Conservation (phyloP, 345 rosid genomes). For the Arabis hirsuta region DNA sequence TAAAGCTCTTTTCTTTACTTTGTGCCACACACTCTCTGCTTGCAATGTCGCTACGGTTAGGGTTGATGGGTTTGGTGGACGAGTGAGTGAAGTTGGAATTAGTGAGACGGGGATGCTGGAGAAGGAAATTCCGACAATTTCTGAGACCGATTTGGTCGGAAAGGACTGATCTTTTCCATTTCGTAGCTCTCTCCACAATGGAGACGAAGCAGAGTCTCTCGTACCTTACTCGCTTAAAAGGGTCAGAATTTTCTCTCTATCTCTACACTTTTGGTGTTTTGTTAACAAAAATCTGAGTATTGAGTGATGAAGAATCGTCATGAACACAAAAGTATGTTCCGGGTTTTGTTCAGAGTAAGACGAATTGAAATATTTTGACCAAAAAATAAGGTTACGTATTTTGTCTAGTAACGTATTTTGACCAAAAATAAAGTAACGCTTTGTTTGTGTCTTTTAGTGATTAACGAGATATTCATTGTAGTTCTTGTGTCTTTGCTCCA, state of each 20-base stretch:
- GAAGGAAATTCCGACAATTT: background rate
- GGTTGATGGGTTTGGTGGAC: background rate
- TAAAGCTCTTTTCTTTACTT: background rate
- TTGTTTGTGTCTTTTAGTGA: background rate
- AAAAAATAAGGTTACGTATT: too few species aligned
- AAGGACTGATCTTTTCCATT: background rate
- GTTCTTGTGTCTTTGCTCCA: slow-evolving; percentile 2
- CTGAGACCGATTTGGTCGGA: background rate
- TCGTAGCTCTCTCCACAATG: background rate
- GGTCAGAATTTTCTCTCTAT: background rate
- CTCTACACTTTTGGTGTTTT: background rate
- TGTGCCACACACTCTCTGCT: background rate
- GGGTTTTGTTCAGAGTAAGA: background rate
- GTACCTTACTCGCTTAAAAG: background rate
- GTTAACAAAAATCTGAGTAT: background rate
- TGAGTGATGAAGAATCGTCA: slow-evolving; percentile 1
- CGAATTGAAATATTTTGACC: background rate
- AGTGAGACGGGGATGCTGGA: background rate
- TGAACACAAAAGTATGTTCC: background rate
- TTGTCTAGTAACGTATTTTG: too few species aligned
- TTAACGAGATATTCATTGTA: slow-evolving; percentile 18
- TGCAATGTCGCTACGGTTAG: background rate
- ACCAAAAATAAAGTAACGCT: too few species aligned
- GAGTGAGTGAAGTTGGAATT: background rate
- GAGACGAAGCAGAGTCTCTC: background rate